Conservation (phyloP, 129 eudicot genomes). For the Flaveria bidentis region DNA sequence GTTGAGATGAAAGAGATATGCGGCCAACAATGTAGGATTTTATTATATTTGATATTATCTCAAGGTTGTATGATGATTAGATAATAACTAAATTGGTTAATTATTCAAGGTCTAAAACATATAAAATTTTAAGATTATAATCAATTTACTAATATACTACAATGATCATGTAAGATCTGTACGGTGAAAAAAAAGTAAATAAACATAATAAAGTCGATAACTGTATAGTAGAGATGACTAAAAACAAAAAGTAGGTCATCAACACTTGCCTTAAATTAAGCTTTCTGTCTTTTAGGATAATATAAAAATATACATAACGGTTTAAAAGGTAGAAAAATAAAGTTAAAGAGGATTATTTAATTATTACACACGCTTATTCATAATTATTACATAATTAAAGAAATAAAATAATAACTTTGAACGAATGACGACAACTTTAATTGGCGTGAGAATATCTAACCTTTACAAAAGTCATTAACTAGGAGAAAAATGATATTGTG, state of each 20-base stretch:
- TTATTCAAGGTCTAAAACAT: no score
- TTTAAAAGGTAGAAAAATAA: background rate
- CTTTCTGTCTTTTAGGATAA: conserved; percentile 60
- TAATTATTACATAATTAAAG: conserved; percentile 19
- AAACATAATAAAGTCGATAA: background rate
- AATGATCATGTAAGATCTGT: background rate
- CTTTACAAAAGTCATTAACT: conserved; percentile 15
- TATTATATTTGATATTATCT: no score
- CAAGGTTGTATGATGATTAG: no score
- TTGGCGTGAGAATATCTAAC: conserved; percentile 32
- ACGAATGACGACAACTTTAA: conserved; percentile 18
- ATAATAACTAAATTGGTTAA: no score
- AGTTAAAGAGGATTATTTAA: conserved; percentile 2
- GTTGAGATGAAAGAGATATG: no score
- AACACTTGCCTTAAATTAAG: conserved; percentile 4
- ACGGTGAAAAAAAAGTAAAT: background rate
- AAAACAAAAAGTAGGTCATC: background rate
- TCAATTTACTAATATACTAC: no score
- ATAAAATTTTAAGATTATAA: no score
- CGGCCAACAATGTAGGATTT: no score
- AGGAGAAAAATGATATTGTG: conserved; percentile 21
- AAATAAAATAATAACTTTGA: conserved; percentile 2
- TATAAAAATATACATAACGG: background rate
- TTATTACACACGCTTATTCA: conserved; percentile 22
- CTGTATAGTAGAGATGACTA: background rate